Evolutionary conservation across 352 stramenopile species (phyloP).

Genomic region (Phytophthora vignae): DNA sequence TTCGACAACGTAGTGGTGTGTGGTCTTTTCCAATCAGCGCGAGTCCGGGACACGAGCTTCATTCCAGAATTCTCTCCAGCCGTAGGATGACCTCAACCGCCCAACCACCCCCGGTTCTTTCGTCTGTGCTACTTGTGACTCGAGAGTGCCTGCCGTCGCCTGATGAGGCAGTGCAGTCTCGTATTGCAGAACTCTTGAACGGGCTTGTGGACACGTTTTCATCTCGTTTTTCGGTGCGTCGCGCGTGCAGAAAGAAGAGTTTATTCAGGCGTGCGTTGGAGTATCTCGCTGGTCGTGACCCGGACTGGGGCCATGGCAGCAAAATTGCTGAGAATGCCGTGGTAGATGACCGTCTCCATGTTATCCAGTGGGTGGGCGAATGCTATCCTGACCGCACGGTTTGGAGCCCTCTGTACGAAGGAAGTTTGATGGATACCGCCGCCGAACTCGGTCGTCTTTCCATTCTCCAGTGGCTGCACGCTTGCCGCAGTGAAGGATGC

Average conservation of each 20-base stretch:
- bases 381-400: slow-evolving; percentile 19
- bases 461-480: slow-evolving; percentile 27
- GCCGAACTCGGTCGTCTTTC: slow-evolving; percentile 24
- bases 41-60: not conserved
- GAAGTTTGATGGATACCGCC: slow-evolving; percentile 24
- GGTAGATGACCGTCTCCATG: slow-evolving; percentile 13
- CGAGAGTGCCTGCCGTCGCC: slow-evolving; percentile 12
- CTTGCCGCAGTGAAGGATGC: slow-evolving; percentile 19
- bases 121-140: slow-evolving; percentile 19
- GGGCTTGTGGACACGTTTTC: slow-evolving; percentile 21
- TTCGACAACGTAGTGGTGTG: not conserved
- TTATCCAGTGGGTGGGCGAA: slow-evolving; percentile 23
- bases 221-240: slow-evolving; percentile 10
- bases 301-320: slow-evolving; percentile 15
- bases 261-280: slow-evolving; percentile 13
- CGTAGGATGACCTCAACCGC: not conserved
- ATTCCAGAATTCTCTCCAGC: slow-evolving; percentile 13
- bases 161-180: not conserved
- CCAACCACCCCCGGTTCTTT: slow-evolving; percentile 10
- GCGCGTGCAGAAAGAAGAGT: slow-evolving; percentile 8
- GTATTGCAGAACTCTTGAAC: slow-evolving; percentile 7
- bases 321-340: slow-evolving; percentile 20
- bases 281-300: slow-evolving; percentile 23
- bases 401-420: slow-evolving; percentile 11
- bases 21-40: slow-evolving; percentile 19